A percentile compares a stretch with the other conserved stretches of the same genome.
phyloP scores from a whole-genome alignment of 2,329 filamentous ascomycete species.

The Colletotrichum sp. region DNA sequence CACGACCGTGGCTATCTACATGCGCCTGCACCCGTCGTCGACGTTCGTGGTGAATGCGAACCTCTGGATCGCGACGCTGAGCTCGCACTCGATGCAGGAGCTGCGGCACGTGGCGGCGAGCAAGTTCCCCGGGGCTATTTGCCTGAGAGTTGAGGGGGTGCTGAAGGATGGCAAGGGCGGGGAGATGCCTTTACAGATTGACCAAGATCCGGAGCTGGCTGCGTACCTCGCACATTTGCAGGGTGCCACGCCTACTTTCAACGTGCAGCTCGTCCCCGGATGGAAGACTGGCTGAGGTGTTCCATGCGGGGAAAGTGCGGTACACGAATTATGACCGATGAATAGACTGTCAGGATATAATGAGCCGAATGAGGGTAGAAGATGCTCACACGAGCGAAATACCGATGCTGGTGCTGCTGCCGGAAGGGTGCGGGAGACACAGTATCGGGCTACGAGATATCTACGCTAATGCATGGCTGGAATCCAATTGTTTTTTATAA shows the following conservation, averaged over 20 bases:
- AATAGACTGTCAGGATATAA: neutral
- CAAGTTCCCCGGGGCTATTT: conserved; percentile 64
- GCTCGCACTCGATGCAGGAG: conserved; percentile 62
- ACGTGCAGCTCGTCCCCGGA: conserved; percentile 38
- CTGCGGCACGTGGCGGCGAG: conserved; percentile 64
- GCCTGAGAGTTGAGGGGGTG: conserved; percentile 69
- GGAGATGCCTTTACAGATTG: conserved; percentile 69
- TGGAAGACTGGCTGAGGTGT: conserved; percentile 12
- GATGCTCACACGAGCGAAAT: neutral
- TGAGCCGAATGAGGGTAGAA: neutral
- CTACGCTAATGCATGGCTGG: neutral
- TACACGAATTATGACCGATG: neutral
- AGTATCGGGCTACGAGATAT: neutral
- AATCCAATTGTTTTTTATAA: neutral
- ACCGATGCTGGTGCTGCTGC: neutral
- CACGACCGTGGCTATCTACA: conserved; percentile 62
- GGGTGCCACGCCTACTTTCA: conserved; percentile 47
- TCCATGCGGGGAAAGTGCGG: neutral
- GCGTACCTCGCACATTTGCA: conserved; percentile 73
- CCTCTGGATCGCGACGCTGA: conserved; percentile 72
- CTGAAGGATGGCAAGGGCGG: conserved; percentile 63
- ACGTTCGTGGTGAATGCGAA: conserved; percentile 52
- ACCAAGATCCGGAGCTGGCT: conserved; percentile 73
- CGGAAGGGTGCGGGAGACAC: neutral
- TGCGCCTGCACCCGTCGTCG: conserved; percentile 72